Evolutionary conservation across 306 rosid species (phyloP).

Genomic region (Cucurbita pepo): DNA sequence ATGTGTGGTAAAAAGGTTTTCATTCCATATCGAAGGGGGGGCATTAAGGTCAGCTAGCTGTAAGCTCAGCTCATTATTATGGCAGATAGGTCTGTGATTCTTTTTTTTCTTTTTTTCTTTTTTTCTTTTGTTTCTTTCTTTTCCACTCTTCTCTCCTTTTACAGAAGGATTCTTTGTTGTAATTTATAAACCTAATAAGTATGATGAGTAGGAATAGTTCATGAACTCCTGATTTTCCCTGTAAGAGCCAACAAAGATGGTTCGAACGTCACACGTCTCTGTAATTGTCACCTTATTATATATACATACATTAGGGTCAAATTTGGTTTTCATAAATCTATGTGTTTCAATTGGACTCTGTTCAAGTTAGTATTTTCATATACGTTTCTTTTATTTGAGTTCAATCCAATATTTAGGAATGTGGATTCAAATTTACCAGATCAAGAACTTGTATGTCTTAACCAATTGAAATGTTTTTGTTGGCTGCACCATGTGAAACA

Average conservation of each 20-base stretch:
- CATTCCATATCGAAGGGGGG: background rate
- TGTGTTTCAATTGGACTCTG: background rate
- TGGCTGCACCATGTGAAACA: too few relatives aligned
- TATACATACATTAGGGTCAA: background rate
- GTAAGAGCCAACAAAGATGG: constrained; percentile 41
- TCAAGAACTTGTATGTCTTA: too few relatives aligned
- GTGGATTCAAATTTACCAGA: too few relatives aligned
- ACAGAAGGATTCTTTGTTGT: constrained; percentile 37
- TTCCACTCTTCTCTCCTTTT: background rate
- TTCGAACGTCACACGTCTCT: constrained; percentile 16
- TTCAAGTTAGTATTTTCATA: background rate
- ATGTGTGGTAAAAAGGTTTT: constrained; percentile 46
- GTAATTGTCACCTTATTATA: background rate
- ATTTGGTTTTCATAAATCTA: background rate
- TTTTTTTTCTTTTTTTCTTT: background rate
- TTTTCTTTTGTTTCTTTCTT: background rate
- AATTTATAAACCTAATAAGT: constrained; percentile 14
- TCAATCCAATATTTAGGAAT: too few relatives aligned
- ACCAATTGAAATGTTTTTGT: too few relatives aligned
- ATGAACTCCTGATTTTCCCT: constrained; percentile 13
- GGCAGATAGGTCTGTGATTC: constrained; percentile 4
- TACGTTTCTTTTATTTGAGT: too few relatives aligned
- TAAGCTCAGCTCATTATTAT: background rate
- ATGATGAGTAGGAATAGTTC: constrained; percentile 24
- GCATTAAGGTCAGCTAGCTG: background rate